Evolutionary conservation across 768 basidiomycete species (phyloP), one percentile per base, ranked within the genome.

Genomic region (Amanita polypyramis): DNA sequence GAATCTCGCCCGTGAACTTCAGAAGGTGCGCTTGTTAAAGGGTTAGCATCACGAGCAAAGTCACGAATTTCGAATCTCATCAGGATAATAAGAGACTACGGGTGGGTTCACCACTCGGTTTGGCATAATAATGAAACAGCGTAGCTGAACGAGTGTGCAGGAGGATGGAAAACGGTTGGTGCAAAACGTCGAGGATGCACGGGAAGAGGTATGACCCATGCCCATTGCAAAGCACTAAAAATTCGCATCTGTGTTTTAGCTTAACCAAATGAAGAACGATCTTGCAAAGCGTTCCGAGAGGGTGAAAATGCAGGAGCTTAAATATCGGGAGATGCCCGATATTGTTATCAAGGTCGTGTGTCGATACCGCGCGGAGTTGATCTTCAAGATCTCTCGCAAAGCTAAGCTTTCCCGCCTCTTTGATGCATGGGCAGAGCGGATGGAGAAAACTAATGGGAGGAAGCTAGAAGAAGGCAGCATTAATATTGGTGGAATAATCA

Each of bases 341-440:
- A 87, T 92, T 51, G 82, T 91, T 44, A 80, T 92, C 66, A 91
- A 89, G 62, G 87, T 93, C 54, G 71, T 85, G 43, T 92, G 89
- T 64, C 82, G 84, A 56, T 91, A 91, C 61, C 85, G 90, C 38
- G 87, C 89, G 3, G 89, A 93, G 58, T 74, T 93, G 35, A 90
- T 87, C 70, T 93, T 93, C 77, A 92, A 90, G 65, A 88, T 93
- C 54, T 87, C 86, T 7, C 83, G 90, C 61, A 91, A 91, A 66
- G 89, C 86, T 21, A 91, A 89, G 60, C 70, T 93, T 29, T 80
- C 82, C 47, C 75, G 84, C 47, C 71, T 92, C 48, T 89, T 92
- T 63, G 83, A 80, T 56, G 85, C 88, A 25, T 92, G 89, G 88
- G 88, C 86, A 21, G 85, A 86, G 43, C 74, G 89, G 53, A 93